Evolutionary conservation across 2,329 filamentous ascomycete species (phyloP), one percentile per base, ranked within the genome.

Genomic region (Alternaria alternata): DNA sequence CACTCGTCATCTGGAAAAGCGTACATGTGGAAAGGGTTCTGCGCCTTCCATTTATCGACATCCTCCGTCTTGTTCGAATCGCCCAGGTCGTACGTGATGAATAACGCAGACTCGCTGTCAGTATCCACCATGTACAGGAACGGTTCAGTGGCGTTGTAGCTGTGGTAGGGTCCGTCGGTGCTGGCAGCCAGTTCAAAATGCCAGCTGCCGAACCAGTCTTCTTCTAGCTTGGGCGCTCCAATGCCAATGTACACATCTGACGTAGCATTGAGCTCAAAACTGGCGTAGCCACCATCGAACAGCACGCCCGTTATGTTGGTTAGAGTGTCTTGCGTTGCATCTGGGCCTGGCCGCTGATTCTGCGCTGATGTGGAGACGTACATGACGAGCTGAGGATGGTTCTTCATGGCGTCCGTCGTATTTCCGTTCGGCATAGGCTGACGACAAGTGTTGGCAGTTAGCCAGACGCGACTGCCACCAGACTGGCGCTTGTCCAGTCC

Each of bases 381-480:
- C 9, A 98, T 81, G 12, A 86, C 86, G 51, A 98, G 85, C 70
- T 96, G 93, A 12, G 91, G 86, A 30, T 61, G 59, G 51, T 56
- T 62, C 22, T 51, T 61, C 1, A 81, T 76, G 14, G 68, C 69
- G 11, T 79, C 77, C 52, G 80, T 82, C 24, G 81, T 80, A 2
- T 81, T 81, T 8, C 79, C 81, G 41, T 85, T 86, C 41, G 84
- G 82, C 20, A 79, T 75, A 12, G 94, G 95, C 70, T 96, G 93
- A 26, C 87, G 79, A 78, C 95, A 99, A 1, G 92, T 94, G 67
- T 93, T 98, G 43, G 93, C 88, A 2, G 93, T 93, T 54, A 99
- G 85, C 77, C 91, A 97, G 3, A 98, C 82, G 16, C 78, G 77
- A 24, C 78, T 73, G 24, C 26, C 18, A 4, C 73, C 71, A 30